Base-by-base conservation (phyloP, 345 rosid genomes). In the Lagerstroemia speciosa region DNA sequence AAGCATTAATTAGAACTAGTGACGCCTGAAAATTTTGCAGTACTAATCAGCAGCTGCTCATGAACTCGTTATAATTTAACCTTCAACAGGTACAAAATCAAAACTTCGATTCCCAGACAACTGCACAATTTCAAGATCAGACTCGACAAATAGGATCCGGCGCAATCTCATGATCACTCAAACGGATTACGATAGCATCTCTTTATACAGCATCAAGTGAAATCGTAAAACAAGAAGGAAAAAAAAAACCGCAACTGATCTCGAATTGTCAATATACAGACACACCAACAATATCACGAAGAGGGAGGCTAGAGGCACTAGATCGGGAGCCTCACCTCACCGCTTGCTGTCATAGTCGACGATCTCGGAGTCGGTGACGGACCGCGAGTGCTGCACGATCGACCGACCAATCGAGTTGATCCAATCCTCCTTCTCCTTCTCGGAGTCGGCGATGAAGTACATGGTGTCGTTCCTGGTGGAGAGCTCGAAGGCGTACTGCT, bases 341-440 rank as follows among this genome's bases (percentile, higher is more conserved):
- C 70, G 66, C 72, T 78, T 79, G 82, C 75, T 78, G 70, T 83
- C 90, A 38, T 86, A 86, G 72, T 86, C 90, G 34, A 85, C 77
- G 67, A 89, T 64, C 87, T 89, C 92, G 1, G 88, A 83, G 74
- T 89, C 90, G 14, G 95, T 83, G 9, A 82, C 88, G 16, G 90
- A 86, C 65, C 82, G 83, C 29, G 92, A 89, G 81, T 79, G 88
- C 81, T 86, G 92, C 22, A 89, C 92, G 48, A 86, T 85, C 15
- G 87, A 87, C 55, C 90, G 80, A 37, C 96, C 92, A 75, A 85
- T 87, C 37, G 96, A 85, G 71, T 85, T 87, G 78, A 89, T 89
- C 95, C 92, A 87, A 31, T 87, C 90, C 79, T 89, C 92, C 76
- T 86, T 89, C 72, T 89, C 89, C 70, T 82, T 86, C 76, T 89